These are phyloP conservation scores for Oryza australiensis DNA, from an alignment of 176 grass and related monocot genomes.

Conservation along the genomic window DNA sequence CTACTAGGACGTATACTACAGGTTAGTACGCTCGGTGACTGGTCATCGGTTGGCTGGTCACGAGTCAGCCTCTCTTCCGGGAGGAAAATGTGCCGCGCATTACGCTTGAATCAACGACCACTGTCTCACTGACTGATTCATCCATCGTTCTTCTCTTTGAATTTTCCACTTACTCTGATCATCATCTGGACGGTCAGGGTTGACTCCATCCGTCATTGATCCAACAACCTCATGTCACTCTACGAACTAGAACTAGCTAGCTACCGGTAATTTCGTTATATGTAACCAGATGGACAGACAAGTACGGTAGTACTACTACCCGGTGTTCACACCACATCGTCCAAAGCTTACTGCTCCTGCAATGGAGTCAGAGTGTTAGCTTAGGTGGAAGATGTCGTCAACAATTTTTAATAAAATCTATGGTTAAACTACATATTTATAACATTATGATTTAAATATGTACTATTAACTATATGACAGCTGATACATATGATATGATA, in stretches of 20 bases:
- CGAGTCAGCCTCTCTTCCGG: not conserved
- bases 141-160: not conserved
- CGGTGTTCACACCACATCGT: too few species aligned
- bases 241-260: not conserved
- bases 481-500: too few species aligned
- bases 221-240: not conserved
- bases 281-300: not conserved
- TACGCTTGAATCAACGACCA: not conserved
- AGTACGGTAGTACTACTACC: too few species aligned
- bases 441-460: too few species aligned
- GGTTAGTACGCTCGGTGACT: too few species aligned
- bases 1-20: too few species aligned
- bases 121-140: not conserved
- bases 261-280: conserved; percentile 35
- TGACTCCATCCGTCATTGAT: not conserved
- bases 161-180: not conserved
- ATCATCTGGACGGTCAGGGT: not conserved
- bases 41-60: not conserved
- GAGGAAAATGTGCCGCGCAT: conserved; percentile 33
- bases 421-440: too few species aligned
- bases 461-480: too few species aligned
- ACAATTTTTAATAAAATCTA: too few species aligned
- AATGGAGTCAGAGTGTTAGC: too few species aligned
- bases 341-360: too few species aligned
- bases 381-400: too few species aligned